Evolutionary conservation across 2,329 filamentous ascomycete genomes (phyloP).

Genomic region (Colletotrichum magnum): DNA sequence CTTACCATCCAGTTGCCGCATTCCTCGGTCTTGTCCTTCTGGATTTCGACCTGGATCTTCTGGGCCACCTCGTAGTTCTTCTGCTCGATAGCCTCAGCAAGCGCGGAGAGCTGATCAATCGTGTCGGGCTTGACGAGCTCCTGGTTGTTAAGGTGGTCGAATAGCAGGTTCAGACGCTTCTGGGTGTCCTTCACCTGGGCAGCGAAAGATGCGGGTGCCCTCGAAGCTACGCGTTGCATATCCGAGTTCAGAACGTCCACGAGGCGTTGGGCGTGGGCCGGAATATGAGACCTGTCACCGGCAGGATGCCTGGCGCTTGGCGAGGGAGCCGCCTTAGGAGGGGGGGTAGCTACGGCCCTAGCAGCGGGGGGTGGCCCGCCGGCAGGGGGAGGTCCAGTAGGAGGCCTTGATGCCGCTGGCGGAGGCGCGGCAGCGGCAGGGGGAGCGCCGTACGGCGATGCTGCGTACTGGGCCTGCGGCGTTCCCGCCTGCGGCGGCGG

Average conservation of each 20-base stretch:
- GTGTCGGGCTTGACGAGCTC: slow-evolving; percentile 88
- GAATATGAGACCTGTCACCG: slow-evolving; percentile 93
- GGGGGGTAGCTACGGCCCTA: slow-evolving; percentile 56
- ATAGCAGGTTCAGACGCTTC: slow-evolving; percentile 92
- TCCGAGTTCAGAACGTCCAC: slow-evolving; percentile 86
- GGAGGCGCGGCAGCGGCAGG: slow-evolving; percentile 45
- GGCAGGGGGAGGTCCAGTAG: slow-evolving; percentile 58
- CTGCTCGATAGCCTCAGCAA: slow-evolving; percentile 76
- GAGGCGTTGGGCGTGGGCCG: slow-evolving; percentile 79
- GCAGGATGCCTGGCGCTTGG: slow-evolving; percentile 79
- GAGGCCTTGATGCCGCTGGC: slow-evolving; percentile 53
- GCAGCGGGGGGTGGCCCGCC: slow-evolving; percentile 46
- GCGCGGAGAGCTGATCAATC: slow-evolving; percentile 74
- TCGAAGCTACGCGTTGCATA: slow-evolving; percentile 88
- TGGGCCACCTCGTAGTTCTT: slow-evolving; percentile 79
- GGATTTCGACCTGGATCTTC: slow-evolving; percentile 80
- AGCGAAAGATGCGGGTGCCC: slow-evolving; percentile 88
- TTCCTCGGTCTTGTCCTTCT: slow-evolving; percentile 83
- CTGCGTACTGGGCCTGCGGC: slow-evolving; percentile 72
- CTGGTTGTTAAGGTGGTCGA: slow-evolving; percentile 97
- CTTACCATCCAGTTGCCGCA: slow-evolving; percentile 91
- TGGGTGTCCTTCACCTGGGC: slow-evolving; percentile 94
- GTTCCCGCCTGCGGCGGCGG: slow-evolving; percentile 62
- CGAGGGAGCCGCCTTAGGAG: slow-evolving; percentile 64
- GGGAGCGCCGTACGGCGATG: slow-evolving; percentile 64